These are phyloP conservation scores for Sporothrix globosa DNA, from an alignment of 2,329 filamentous ascomycete genomes.

Conservation along the genomic window DNA sequence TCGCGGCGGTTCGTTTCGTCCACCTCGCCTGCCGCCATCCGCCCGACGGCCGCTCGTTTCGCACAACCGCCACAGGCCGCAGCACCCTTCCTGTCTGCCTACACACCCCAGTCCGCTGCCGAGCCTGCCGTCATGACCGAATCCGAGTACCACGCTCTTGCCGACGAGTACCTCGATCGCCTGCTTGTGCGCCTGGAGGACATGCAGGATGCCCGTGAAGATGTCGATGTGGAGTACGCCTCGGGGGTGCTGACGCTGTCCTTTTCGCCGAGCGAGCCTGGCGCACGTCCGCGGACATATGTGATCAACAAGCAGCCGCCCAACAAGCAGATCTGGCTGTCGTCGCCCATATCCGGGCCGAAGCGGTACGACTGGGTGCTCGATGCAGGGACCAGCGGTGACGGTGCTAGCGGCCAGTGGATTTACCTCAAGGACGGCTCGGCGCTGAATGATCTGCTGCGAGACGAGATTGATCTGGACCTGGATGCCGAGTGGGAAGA, in stretches of 20 bases:
- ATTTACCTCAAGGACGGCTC: slow-evolving; percentile 84
- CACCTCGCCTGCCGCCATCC: not conserved
- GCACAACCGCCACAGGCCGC: not conserved
- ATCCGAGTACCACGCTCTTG: slow-evolving; percentile 73
- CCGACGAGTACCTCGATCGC: slow-evolving; percentile 72
- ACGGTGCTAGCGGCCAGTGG: slow-evolving; percentile 75
- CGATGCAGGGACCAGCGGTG: slow-evolving; percentile 43
- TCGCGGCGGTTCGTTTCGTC: slow-evolving; percentile 13
- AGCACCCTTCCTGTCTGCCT: slow-evolving; percentile 42
- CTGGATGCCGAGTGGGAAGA: slow-evolving; percentile 43
- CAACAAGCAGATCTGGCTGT: slow-evolving; percentile 97
- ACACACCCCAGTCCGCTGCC: slow-evolving; percentile 36
- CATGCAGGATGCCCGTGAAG: slow-evolving; percentile 70
- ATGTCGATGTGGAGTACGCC: slow-evolving; percentile 86
- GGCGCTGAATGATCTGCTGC: slow-evolving; percentile 71
- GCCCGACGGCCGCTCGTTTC: not conserved
- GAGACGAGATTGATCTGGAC: slow-evolving; percentile 74
- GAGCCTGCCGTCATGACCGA: slow-evolving; percentile 57
- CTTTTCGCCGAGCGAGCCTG: slow-evolving; percentile 4
- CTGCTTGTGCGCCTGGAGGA: slow-evolving; percentile 67
- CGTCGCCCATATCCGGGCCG: slow-evolving; percentile 85
- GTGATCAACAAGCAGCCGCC: slow-evolving; percentile 98
- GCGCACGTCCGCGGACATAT: slow-evolving; percentile 72
- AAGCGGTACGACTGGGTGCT: slow-evolving; percentile 94
- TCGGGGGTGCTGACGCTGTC: slow-evolving; percentile 36